phyloP scores from a whole-genome alignment of 306 rosid species.

The Carpinus viminea region DNA sequence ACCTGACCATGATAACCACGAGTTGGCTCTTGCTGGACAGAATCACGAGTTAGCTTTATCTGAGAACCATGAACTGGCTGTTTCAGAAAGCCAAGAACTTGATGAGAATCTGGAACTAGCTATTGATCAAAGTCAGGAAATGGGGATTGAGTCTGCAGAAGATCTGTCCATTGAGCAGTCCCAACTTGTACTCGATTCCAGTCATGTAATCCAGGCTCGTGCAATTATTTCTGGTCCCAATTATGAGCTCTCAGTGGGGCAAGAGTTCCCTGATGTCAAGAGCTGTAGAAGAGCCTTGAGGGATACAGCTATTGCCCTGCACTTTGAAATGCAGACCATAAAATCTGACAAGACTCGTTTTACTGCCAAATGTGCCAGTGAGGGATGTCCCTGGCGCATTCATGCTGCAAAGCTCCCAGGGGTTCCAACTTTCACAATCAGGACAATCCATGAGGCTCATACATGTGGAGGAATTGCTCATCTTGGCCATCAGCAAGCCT shows the following conservation, averaged over 20 bases:
- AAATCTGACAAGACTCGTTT: slow-evolving; percentile 91
- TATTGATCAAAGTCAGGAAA: slow-evolving; percentile 54
- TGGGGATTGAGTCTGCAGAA: slow-evolving; percentile 53
- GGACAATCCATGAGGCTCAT: slow-evolving; percentile 74
- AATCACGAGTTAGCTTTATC: slow-evolving; percentile 46
- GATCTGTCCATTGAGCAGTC: slow-evolving; percentile 50
- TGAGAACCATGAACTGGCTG: slow-evolving; percentile 56
- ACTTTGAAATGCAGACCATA: slow-evolving; percentile 85
- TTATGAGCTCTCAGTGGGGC: slow-evolving; percentile 69
- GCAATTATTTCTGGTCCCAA: slow-evolving; percentile 45
- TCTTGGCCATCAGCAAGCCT: slow-evolving; percentile 94
- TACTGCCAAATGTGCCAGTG: slow-evolving; percentile 85
- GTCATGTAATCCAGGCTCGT: slow-evolving; percentile 67
- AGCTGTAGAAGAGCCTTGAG: slow-evolving; percentile 86
- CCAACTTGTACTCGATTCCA: slow-evolving; percentile 40
- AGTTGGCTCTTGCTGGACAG: slow-evolving; percentile 49
- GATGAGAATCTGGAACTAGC: slow-evolving; percentile 56
- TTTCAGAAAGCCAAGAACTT: slow-evolving; percentile 64
- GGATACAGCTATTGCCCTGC: slow-evolving; percentile 84
- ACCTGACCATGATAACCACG: slow-evolving; percentile 68
- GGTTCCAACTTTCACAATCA: slow-evolving; percentile 84
- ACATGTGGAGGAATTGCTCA: slow-evolving; percentile 81
- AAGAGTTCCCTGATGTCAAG: slow-evolving; percentile 89
- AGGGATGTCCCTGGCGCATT: slow-evolving; percentile 94
- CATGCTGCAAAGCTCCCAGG: slow-evolving; percentile 94